Evolutionary conservation across 192 early-diverging fungal genomes (phyloP).

Genomic region (Backusella sp.): DNA sequence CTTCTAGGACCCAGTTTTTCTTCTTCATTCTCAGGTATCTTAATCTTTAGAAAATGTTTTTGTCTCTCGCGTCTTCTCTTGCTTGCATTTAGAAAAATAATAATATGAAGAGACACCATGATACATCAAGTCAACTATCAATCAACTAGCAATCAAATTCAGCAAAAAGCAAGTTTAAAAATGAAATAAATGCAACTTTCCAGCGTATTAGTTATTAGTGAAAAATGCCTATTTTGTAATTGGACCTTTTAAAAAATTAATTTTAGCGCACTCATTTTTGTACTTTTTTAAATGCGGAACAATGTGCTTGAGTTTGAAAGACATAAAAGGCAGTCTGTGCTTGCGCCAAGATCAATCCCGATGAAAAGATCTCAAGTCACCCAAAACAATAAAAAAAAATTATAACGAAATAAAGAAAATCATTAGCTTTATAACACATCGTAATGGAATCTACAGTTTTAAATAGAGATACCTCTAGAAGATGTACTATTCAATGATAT

Average conservation of each 20-base stretch:
- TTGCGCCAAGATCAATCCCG: slow-evolving; percentile 1
- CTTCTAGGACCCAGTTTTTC: no score
- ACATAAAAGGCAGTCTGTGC: slow-evolving; percentile 3
- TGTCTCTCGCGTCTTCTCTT: no score
- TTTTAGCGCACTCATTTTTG: background rate
- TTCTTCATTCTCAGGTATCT: no score
- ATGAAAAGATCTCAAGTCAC: background rate
- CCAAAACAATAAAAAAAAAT: background rate
- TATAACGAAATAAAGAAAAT: background rate
- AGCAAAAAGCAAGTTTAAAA: no score
- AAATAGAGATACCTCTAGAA: background rate
- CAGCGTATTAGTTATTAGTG: no score
- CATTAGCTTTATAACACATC: background rate
- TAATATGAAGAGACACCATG: no score
- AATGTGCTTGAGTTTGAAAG: background rate
- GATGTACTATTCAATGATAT: background rate
- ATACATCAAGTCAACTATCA: no score
- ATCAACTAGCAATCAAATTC: no score
- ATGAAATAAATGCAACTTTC: no score
- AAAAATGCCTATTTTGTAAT: background rate
- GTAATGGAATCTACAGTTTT: background rate
- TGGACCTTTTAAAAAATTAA: background rate
- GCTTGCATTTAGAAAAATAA: no score
- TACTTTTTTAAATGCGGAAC: background rate
- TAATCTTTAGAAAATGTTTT: no score